Percentiles rank a stretch among this genome's conserved stretches.
Conservation (phyloP, 1,139 yeast species). For the Kurtzmaniella natalensis region DNA sequence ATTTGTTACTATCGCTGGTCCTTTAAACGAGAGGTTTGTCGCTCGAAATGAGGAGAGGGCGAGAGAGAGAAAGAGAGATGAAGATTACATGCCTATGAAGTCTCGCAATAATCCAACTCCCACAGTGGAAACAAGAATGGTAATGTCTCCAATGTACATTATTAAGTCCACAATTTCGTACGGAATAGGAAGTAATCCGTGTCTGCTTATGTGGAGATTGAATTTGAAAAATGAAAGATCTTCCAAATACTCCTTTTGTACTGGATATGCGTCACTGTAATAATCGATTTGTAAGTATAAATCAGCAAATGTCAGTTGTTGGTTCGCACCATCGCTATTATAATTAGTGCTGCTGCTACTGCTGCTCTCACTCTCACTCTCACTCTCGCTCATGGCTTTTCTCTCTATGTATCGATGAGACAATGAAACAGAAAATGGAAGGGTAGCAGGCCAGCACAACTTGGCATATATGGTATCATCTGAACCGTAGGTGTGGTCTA, state of each 20-base stretch:
- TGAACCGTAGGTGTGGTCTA: slow-evolving; percentile 21
- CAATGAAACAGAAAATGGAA: slow-evolving; percentile 27
- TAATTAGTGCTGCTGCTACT: slow-evolving; percentile 7
- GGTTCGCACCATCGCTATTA: not conserved
- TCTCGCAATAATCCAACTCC: slow-evolving; percentile 2
- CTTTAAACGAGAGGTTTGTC: too few relatives aligned
- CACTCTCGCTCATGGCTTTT: too few relatives aligned
- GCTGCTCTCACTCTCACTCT: slow-evolving; percentile 7
- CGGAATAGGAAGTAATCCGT: slow-evolving; percentile 39
- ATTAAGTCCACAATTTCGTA: slow-evolving; percentile 34
- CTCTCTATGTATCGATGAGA: slow-evolving; percentile 20
- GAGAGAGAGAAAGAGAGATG: too few relatives aligned
- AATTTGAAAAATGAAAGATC: slow-evolving; percentile 18
- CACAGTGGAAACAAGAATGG: slow-evolving; percentile 3
- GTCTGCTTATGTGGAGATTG: slow-evolving; percentile 27
- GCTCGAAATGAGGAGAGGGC: too few relatives aligned
- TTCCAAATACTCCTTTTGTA: slow-evolving; percentile 12
- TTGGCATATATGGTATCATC: slow-evolving; percentile 33
- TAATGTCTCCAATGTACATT: slow-evolving; percentile 26
- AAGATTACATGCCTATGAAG: too few relatives aligned
- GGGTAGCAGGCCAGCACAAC: slow-evolving; percentile 44
- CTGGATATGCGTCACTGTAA: slow-evolving; percentile 23
- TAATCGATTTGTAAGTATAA: slow-evolving; percentile 26
- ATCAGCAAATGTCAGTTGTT: slow-evolving; percentile 16
- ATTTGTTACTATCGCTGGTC: too few relatives aligned